Percentiles rank a stretch among this genome's conserved stretches.
These are phyloP conservation scores for Monoraphidium neglectum DNA, from an alignment of 139 green algal species.

Conservation along the genomic window DNA sequence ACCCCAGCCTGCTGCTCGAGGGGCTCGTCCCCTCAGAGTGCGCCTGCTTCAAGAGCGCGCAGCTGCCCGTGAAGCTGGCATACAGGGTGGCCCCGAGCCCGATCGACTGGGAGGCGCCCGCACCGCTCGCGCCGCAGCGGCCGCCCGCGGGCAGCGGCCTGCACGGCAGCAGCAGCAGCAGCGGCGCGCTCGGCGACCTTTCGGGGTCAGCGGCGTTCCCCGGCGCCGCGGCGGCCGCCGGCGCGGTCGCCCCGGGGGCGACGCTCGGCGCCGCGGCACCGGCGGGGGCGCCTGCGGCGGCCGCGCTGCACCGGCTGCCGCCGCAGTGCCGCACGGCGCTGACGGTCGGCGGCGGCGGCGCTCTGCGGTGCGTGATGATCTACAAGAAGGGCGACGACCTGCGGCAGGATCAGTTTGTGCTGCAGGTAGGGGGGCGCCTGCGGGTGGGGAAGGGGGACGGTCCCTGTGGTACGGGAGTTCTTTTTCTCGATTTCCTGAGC, in stretches of 20 bases:
- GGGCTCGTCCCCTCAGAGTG: constrained; percentile 66
- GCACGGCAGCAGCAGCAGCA: constrained; percentile 5
- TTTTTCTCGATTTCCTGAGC: no score
- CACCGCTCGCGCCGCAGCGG: not conserved
- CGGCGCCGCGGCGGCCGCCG: no score
- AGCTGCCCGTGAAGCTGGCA: constrained; percentile 81
- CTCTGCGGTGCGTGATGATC: constrained; percentile 76
- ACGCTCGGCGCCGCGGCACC: constrained; percentile 9
- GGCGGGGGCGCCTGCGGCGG: not conserved
- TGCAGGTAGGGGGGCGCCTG: not conserved
- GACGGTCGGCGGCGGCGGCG: constrained; percentile 14
- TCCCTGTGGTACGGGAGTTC: no score
- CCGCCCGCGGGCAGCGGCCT: constrained; percentile 22
- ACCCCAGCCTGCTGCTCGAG: constrained; percentile 70
- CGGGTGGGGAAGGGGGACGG: constrained; percentile 22
- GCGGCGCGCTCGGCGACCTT: not conserved
- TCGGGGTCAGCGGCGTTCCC: no score
- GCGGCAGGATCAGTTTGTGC: constrained; percentile 73
- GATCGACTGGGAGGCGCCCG: constrained; percentile 14
- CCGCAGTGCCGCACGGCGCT: not conserved
- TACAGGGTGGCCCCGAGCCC: constrained; percentile 46
- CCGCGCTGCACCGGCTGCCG: constrained; percentile 1
- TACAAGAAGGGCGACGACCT: constrained; percentile 99
- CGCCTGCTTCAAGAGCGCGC: constrained; percentile 90
- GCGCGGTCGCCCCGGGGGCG: not conserved